Evolutionary conservation across 208 protist genomes (phyloP), one percentile per base, ranked within the genome.

Genomic region (Acanthamoeba triangularis): DNA sequence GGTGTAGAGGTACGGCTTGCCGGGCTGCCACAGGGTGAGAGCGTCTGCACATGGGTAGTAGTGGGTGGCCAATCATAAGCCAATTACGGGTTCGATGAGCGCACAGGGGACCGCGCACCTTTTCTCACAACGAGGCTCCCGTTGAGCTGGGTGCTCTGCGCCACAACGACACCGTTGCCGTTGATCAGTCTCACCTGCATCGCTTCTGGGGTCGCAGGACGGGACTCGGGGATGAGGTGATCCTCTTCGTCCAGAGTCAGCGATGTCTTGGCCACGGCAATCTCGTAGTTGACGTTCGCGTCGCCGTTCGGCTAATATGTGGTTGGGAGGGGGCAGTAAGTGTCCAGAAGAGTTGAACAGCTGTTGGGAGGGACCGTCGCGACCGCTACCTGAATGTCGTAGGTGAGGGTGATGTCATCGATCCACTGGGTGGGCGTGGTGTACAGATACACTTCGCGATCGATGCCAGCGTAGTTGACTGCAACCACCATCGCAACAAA

Each of bases 361-460:
- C 18, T 3, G 0, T 28, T 28, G 56, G 14, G 2, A 61, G 56
- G 8, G 56, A 30, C 11, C 23, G 25, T 67, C 8, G 63, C 20
- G 13, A 28, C 1, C 0, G 28, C 67, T 25, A 84, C 76, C 76
- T 54, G 41, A 44, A 84, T 3, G 20, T 84, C 76, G 76, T 84
- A 84, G 76, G 6, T 84, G 41, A 84, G 76, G 25, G 76, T 84
- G 76, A 84, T 84, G 76, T 84, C 76, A 28, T 84, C 76, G 23
- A 84, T 84, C 76, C 76, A 84, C 23, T 84, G 76, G 28, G 2
- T 84, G 13, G 76, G 76, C 1, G 76, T 84, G n/a, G 76, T 54
- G 76, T 84, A 84, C 37, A 84, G 76, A n/a, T 84, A 84, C 18
- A 84, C 76, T 41, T 84, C 76, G 33, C 76, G 76, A 23, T 84